Base-by-base conservation (phyloP, 805 yeast genomes). In the Lachancea quebecensis region DNA sequence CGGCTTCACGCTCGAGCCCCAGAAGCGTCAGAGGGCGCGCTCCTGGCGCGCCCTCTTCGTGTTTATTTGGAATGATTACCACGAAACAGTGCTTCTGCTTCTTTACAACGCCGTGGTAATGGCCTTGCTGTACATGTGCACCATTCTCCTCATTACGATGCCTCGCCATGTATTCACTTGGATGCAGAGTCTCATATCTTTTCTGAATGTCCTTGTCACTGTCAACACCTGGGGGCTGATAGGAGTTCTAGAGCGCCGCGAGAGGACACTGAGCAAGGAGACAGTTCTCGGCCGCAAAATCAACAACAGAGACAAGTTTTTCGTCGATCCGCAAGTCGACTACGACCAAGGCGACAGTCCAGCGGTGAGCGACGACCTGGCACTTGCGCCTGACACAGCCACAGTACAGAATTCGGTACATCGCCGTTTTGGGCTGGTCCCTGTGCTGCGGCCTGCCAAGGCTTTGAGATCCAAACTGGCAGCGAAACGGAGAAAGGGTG, bases 221-320 rank as follows among this genome's bases (percentile, higher is more conserved):
- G 61, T 61, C 5, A 64, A 60, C 44, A 49, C 56, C 9, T 64
- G 68, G 68, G 61, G 65, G 8, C 48, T 64, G n/a, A 53, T 64
- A 18, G 58, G 58, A 18, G 56, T 56, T 3, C 47, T 62, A 17
- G 64, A 60, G 38, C 53, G 49, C 38, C 56, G 62, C 45, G 64
- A 61, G 41, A 42, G 52, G 18, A 42, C 46, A 9, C 35, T 59
- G 28, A 56, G 52, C 42, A 58, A 55, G 38, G 56, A 54, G 31
- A 60, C 66, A 1, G 53, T 62, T 11, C 29, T 64, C n/a, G 68
- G 68, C 1, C 52, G 60, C 43, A 57, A 57, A 38, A 60, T 63
- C 33, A 52, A 53, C 42, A 61, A 62, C 38, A 44, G 46, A 15
- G 64, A 63, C 36, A 54, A 52, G 36, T 57, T 52, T 25, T 63